Evolutionary conservation across 2,329 filamentous ascomycete species (phyloP), one percentile per base, ranked within the genome.

Genomic region (Plectosphaerella cucumerina): DNA sequence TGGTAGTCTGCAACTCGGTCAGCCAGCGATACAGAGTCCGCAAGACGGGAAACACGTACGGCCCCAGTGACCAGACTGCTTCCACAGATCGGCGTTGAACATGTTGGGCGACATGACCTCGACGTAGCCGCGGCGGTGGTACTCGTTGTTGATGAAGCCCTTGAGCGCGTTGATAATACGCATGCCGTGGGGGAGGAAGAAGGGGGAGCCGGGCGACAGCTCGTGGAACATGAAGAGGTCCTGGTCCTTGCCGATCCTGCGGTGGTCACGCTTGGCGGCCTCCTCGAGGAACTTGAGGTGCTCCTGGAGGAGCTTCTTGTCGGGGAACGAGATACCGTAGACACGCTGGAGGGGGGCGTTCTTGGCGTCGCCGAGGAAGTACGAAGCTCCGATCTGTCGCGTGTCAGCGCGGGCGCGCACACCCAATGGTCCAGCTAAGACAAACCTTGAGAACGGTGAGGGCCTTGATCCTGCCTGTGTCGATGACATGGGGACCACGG

Each of bases 171-270:
- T 96, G 78, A 95, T 95, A 64, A 97, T 96, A 62, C 90, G 87
- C 64, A 90, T 89, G 56, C 94, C 94, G 63, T 96, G 90, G 1
- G 93, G 93, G 45, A 97, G 75, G 75, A 94, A 91, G 78, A 99
- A 96, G 52, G 87, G 85, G 17, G 90, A 94, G 33, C 94, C 94
- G 1, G 94, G 94, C n/a, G 92, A 97, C 61, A 86, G 79, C 57
- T 95, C 89, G 64, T 95, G 87, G 75, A 97, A 99, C 78, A 97
- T 95, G 78, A 96, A 99, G 9, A 99, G 84, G 67, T 97, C 93
- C 70, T 99, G 94, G 56, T 97, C 92, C 65, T 87, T 89, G 57
- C 92, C 94, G 59, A 99, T 92, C 73, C 89, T 90, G 58, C 93
- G 81, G 67, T 99, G 94, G 65, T 97, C 94, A 57, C 94, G 87